Conservation (phyloP, 129 eudicot species). For the Tagetes erecta region DNA sequence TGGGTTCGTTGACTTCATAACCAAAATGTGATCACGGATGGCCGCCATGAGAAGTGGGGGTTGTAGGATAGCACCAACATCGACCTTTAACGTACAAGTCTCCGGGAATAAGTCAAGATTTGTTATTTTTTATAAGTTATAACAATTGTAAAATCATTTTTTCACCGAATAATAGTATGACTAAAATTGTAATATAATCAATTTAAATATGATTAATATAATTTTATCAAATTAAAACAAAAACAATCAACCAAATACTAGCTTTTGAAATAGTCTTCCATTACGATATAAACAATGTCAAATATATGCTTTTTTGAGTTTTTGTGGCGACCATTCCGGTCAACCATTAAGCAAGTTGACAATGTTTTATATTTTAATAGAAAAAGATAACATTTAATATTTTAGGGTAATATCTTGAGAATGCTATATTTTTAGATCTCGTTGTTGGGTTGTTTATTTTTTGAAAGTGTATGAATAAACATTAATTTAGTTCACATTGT, state of each 20-base stretch:
- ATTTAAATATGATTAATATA: too few species aligned
- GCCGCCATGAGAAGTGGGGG: constrained; percentile 37
- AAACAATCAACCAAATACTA: too few species aligned
- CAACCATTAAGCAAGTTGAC: constrained; percentile 43
- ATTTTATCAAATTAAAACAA: neutral
- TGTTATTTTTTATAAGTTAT: neutral
- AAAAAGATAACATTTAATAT: neutral
- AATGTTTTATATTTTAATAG: neutral
- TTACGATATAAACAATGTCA: constrained; percentile 17
- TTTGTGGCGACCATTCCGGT: constrained; percentile 22
- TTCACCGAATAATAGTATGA: neutral
- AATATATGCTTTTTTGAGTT: constrained; percentile 5
- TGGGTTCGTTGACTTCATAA: constrained; percentile 29
- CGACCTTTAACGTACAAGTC: neutral
- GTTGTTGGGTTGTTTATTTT: neutral
- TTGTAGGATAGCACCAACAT: constrained; percentile 30
- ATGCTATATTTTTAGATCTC: neutral
- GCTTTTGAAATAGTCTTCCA: constrained; percentile 38
- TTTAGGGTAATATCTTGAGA: neutral
- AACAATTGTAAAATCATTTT: constrained; percentile 6
- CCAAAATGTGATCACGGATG: constrained; percentile 26
- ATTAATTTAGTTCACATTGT: constrained; percentile 16
- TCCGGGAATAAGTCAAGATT: constrained; percentile 1
- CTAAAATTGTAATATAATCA: neutral
- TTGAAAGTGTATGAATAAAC: constrained; percentile 5